Base-by-base conservation (phyloP, 2,329 filamentous ascomycete genomes). In the Huntiella omanensis region DNA sequence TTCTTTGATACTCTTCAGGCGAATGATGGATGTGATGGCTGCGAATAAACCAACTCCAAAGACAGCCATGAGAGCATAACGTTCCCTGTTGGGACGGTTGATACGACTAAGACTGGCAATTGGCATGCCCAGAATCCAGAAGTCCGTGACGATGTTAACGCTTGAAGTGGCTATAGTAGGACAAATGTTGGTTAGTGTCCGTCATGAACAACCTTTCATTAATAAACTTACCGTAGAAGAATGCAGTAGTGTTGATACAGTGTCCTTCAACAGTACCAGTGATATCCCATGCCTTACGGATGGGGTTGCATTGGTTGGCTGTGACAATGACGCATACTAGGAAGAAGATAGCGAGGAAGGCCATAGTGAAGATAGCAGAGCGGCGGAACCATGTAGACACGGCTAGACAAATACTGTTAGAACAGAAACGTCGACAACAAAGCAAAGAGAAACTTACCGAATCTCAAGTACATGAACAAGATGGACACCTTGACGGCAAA, bases 121-220 rank as follows among this genome's bases (percentile, higher is more conserved):
- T 1, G 68, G 68, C 1, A 71, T 56, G 0, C 57, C 43, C 5
- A 70, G 57, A 35, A 70, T 64, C 53, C 62, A 63, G 33, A 65
- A 49, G 47, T 71, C 68, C 3, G 68, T 63, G 4, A 66, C 5
- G 34, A 70, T 68, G 52, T 69, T 69, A 52, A 64, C 60, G 13
- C 55, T 55, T 6, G 62, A 64, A 0, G 64, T 66, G 41, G 60
- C 60, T 63, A 46, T 11, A 10, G 13, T 12, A n/a, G 10, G 4
- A 17, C 11, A 44, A 17, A 36, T n/a, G n/a, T 8, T 13, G 11
- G 40, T 43, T 43, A 43, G 32, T 19, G 3, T 32, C 2, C 22
- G 17, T 3, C 8, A 4, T 16, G 7, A n/a, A 41, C 39, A 28
- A 22, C 13, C 3, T 7, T 12, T 36, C 11, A 4, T 34, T 7